Evolutionary conservation across 192 early-diverging fungal species (phyloP), one percentile per base, ranked within the genome.

Genomic region (Pilaira anomala): DNA sequence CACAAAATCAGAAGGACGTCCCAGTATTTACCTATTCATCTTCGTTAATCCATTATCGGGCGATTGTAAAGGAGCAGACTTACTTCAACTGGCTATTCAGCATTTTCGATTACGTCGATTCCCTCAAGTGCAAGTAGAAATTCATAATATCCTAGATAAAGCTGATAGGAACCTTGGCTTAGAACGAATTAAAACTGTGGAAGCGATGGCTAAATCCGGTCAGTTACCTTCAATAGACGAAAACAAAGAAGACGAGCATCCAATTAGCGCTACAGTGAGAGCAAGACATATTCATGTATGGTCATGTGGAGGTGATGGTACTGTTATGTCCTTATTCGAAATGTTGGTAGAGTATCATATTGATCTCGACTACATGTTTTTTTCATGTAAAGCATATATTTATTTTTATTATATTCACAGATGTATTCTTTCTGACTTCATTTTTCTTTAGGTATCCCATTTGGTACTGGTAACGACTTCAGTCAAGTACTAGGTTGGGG

Each of bases 251-350:
- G 30, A 55, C 19, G 53, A 55, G 30, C 33, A 36, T 9, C 1
- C 33, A 0, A 36, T 36, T 36, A 36, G 33, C 11, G 33, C 33
- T 36, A 28, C n/a, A 18, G 74, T 76, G 2, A 45, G 73, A 39
- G 62, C 70, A 49, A 19, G 65, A 18, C 66, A 87, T 62, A 69
- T 90, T 55, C 88, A 90, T 70, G 83, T 86, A 30, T 90, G 88
- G 88, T 83, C 80, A 59, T 87, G 85, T 0, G 88, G 88, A 21
- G 88, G 88, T 19, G 88, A 90, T 72, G 88, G 88, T 30, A 90
- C 88, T 0, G 83, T 90, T 30, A 88, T 86, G 77, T 77, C 82
- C 8, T 86, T 88, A 9, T 69, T 88, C 40, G 85, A 87, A 63
- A 72, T 77, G 42, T 69, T 90, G 69, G 81, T 88, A 65, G 65